Base-by-base conservation (phyloP, 2,329 filamentous ascomycete genomes). In the Epichloe typhina region DNA sequence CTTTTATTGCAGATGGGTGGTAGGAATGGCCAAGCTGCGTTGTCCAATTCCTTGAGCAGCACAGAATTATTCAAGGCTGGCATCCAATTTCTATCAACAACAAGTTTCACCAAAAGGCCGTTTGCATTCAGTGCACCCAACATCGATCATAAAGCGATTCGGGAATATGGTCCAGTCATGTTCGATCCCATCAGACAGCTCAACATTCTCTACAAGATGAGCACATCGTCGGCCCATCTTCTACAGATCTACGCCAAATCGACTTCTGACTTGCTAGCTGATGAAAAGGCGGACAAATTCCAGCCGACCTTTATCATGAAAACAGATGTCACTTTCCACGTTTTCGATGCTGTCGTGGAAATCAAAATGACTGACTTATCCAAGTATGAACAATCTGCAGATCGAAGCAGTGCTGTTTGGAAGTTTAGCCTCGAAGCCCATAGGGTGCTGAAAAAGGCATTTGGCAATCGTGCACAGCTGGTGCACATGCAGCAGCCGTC, bases 41-140 rank as follows among this genome's bases (percentile, higher is more conserved):
- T 97, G 15, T 88, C 89, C 5, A 74, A 80, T 5, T 87, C 87
- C 7, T 85, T 95, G 59, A 95, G 86, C 69, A 86, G 85, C 66
- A 93, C 91, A 23, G 91, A 97, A 66, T 75, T 97, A 43, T 96
- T 98, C 76, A 97, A 96, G 67, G 90, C 88, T 3, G 82, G 84
- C 1, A 71, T 98, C n/a, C 91, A 96, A 62, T 93, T 91, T 57
- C 71, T 98, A 17, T 82, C 85, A 1, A 77, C 79, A 1, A 83
- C 79, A 38, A 83, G 95, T 60, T 71, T 96, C 50, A 72, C 71
- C 51, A 83, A 79, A 58, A 85, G 79, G 56, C 81, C 86, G 0
- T 75, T 83, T 36, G 57, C 75, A 1, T 71, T 82, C 50, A 70
- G 61, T 59, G 66, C 62, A 59, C 50, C 60, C 2, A 61, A 62